These are phyloP conservation scores for Phytophthora melonis DNA, from an alignment of 352 stramenopile species.

Conservation along the genomic window DNA sequence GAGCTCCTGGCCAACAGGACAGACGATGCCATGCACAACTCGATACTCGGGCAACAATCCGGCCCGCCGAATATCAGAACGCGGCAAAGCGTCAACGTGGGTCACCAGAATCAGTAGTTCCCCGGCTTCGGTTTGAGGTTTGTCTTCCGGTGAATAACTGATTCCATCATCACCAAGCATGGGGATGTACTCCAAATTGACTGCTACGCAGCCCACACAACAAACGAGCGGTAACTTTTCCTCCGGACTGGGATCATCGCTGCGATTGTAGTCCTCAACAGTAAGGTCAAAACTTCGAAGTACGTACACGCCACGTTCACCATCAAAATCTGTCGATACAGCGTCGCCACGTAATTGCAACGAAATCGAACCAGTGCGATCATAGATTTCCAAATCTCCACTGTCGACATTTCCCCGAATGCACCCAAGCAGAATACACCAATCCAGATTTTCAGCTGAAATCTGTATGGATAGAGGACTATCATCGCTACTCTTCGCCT, in stretches of 20 bases:
- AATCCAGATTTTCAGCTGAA: constrained; percentile 32
- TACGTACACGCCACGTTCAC: constrained; percentile 34
- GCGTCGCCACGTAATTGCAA: constrained; percentile 27
- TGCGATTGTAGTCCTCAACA: constrained; percentile 39
- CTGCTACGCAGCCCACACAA: constrained; percentile 33
- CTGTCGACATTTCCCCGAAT: constrained; percentile 46
- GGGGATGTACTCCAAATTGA: constrained; percentile 33
- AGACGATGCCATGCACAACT: constrained; percentile 46
- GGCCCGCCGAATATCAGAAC: constrained; percentile 12
- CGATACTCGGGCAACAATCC: constrained; percentile 42
- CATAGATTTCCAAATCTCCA: constrained; percentile 53
- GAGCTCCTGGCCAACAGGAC: constrained; percentile 30
- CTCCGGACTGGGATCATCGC: background rate
- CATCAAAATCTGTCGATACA: constrained; percentile 6
- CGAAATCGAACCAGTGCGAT: constrained; percentile 51
- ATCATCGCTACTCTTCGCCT: constrained; percentile 1
- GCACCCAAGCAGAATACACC: constrained; percentile 48
- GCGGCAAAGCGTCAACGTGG: constrained; percentile 37
- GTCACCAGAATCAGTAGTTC: constrained; percentile 37
- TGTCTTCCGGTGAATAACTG: constrained; percentile 8
- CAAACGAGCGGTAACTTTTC: constrained; percentile 32
- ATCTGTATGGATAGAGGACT: constrained; percentile 20
- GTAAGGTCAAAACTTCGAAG: constrained; percentile 46
- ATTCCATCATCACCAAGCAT: constrained; percentile 27
- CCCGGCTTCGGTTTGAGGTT: background rate